Percentiles rank a stretch among this genome's conserved stretches.
Evolutionary conservation across 192 early-diverging fungal species (phyloP).

Genomic region (Paraglomus brasilianum): DNA sequence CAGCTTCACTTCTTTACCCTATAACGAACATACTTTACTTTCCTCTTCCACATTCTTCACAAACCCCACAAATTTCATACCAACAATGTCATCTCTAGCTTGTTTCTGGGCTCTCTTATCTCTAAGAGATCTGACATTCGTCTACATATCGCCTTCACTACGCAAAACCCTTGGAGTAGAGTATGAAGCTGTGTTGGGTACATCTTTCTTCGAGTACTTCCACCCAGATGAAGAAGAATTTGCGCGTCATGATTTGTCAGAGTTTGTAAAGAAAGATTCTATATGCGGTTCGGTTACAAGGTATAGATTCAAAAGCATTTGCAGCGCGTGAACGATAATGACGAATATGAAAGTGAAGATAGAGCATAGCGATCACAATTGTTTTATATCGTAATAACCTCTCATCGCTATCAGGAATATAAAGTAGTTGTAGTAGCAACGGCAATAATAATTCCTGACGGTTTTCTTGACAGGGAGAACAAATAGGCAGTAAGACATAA

Average conservation of each 20-base stretch:
- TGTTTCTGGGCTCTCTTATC: constrained; percentile 48
- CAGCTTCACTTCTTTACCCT: no score
- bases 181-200: constrained; percentile 39
- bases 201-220: constrained; percentile 48
- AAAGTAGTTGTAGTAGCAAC: no score
- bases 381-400: no score
- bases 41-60: neutral
- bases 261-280: constrained; percentile 44
- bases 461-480: no score
- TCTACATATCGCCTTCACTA: constrained; percentile 44
- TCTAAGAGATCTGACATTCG: constrained; percentile 41
- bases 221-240: constrained; percentile 44
- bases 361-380: no score
- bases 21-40: no score
- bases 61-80: neutral
- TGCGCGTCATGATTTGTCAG: constrained; percentile 41
- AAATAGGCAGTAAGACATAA: no score
- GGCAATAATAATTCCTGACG: no score
- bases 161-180: constrained; percentile 38
- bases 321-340: neutral
- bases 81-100: constrained; percentile 27
- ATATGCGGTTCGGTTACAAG: constrained; percentile 44
- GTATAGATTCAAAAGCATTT: constrained; percentile 16
- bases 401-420: no score
- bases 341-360: neutral